phyloP scores from a whole-genome alignment of 441 rosid species.

The Corymbia citriodora region DNA sequence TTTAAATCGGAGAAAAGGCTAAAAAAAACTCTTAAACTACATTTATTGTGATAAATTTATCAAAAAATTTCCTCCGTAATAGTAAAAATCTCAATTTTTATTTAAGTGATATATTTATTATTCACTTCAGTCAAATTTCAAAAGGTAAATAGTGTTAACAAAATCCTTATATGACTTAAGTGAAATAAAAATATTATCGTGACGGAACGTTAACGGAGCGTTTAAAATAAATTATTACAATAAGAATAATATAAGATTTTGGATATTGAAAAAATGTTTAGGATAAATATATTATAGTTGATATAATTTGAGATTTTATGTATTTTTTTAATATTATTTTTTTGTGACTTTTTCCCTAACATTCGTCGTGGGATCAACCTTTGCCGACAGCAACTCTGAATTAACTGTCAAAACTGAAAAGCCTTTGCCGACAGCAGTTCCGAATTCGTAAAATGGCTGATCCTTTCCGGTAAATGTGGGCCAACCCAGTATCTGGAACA shows the following conservation, averaged over 20 bases:
- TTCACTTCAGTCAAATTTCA: no score
- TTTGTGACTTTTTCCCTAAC: neutral
- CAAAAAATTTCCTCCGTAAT: neutral
- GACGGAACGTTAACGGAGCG: no score
- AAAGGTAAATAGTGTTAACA: no score
- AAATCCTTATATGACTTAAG: no score
- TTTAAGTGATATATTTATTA: no score
- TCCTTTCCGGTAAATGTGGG: neutral
- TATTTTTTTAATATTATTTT: no score
- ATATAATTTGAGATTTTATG: no score
- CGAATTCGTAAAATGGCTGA: neutral
- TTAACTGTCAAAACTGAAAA: neutral
- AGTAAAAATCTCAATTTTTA: neutral
- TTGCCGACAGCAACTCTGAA: neutral
- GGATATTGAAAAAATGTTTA: accelerated
- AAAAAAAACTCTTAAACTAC: neutral
- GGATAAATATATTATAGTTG: accelerated
- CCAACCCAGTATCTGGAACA: neutral
- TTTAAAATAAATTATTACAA: accelerated
- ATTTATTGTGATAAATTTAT: no score
- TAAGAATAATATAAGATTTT: no score
- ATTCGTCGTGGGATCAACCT: neutral
- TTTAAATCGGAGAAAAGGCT: no score
- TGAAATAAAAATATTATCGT: no score
- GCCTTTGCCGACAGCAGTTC: neutral